Base-by-base conservation (phyloP, 805 yeast species). In the Candida easanensis region DNA sequence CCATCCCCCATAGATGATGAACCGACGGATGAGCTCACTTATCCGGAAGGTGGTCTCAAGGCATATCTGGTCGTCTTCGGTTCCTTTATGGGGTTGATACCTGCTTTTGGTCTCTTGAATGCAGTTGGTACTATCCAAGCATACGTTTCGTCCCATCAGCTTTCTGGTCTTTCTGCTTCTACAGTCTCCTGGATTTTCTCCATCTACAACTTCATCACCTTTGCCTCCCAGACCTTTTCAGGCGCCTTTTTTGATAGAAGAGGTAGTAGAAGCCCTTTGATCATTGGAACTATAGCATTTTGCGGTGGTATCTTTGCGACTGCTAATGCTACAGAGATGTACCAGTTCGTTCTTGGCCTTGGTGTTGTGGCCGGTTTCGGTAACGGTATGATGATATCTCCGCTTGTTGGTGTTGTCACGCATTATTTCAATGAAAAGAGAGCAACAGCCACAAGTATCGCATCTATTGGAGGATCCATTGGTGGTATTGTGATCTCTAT, bases 131-230 rank as follows among this genome's bases (percentile, higher is more conserved):
- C 80, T 3, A 69, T 82, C 26, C 82, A 82, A 58, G 72, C 82
- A 0, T 78, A 80, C 50, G 69, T 82, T 11, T 68, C 77, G 7
- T 63, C 62, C 8, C 74, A 82, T 57, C 87, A 82, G 58, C 60
- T 82, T 48, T 62, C 64, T 2, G 52, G 69, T 34, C 58, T 66
- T 5, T 59, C 70, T 6, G 65, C 76, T 2, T 69, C 82, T 1
- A 61, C 75, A 1, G 68, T 79, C 5, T 73, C 84, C 4, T 80
- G 87, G 86, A 72, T 82, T 21, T 82, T 82, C 52, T 80, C 88
- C 2, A 60, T 81, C 25, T 76, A 70, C 56, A 58, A 73, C 41
- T 71, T 76, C 23, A 57, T 80, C 23, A 66, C 75, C 7, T 78
- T 74, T 52, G 57, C 69, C 7, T 63, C 74, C 2, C 74, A 78